phyloP scores from a whole-genome alignment of 768 basidiomycete genomes.

The Boletus sp. region DNA sequence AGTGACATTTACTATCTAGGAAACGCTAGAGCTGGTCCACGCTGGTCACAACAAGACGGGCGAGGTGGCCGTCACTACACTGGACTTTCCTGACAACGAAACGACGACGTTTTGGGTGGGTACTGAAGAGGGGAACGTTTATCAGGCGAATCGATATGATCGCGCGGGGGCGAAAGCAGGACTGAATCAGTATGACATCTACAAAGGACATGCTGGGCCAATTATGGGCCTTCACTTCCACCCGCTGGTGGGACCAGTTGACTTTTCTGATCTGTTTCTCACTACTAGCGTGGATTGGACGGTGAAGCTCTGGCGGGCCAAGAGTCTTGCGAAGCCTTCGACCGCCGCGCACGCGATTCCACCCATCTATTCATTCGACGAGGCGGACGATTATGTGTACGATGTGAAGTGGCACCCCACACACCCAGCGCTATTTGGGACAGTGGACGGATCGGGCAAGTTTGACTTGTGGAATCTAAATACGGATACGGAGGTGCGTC shows the following conservation, averaged over 20 bases:
- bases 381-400: conserved; percentile 98
- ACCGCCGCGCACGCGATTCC: conserved; percentile 51
- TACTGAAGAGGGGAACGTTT: conserved; percentile 96
- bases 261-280: conserved; percentile 94
- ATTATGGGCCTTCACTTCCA: conserved; percentile 96
- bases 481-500: conserved; percentile 87
- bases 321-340: conserved; percentile 71
- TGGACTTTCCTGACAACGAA: conserved; percentile 95
- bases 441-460: conserved; percentile 91
- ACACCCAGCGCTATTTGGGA: conserved; percentile 92
- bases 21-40: conserved; percentile 89
- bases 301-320: conserved; percentile 93
- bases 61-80: conserved; percentile 90
- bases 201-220: conserved; percentile 90
- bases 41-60: conserved; percentile 94
- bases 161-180: conserved; percentile 97
- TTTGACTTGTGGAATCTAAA: conserved; percentile 99
- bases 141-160: conserved; percentile 95
- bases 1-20: conserved; percentile 44
- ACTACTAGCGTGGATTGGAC: conserved; percentile 97
- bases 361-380: conserved; percentile 92
- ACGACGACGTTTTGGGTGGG: conserved; percentile 97
- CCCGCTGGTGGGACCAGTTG: conserved; percentile 85
- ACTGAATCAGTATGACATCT: conserved; percentile 88
- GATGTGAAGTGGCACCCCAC: conserved; percentile 98